Evolutionary conservation across 2,329 filamentous ascomycete species (phyloP), one percentile per base, ranked within the genome.

Genomic region (Colletotrichum coccodes): DNA sequence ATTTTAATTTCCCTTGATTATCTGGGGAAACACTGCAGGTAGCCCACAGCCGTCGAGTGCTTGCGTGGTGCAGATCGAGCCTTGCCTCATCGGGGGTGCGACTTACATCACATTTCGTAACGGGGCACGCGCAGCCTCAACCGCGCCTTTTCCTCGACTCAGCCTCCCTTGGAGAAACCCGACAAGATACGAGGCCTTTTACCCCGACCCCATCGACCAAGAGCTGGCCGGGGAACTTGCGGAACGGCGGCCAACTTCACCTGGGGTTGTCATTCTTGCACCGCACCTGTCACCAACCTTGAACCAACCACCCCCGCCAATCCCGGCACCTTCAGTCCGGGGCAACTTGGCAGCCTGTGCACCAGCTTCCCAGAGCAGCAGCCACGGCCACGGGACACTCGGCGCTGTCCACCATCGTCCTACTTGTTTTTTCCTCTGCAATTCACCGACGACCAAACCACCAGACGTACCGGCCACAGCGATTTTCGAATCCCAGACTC

Each of bases 241-340:
- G 46, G 30, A 36, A 53, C 50, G 4, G 28, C 56, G 44, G 38
- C 21, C 53, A 38, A 28, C n/a, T 56, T 6, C 47, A 8, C 16
- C n/a, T n/a, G n/a, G 21, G 47, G 47, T n/a, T 30, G 28, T 12
- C 63, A 34, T n/a, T n/a, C 16, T 23, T 40, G 50, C 38, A 49
- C 28, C 56, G 40, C 57, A 21, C 61, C 61, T 60, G 46, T 47
- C 61, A 60, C 65, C 32, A 30, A 60, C 57, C 57, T 47, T 34
- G 56, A 52, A 30, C 58, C 64, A 67, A 61, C 64, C 53, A 44
- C 70, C 71, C 36, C 72, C 71, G 34, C 71, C 67, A 21, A 70
- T 66, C 60, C 72, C 72, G 44, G 72, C 72, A 60, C 64, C 59
- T 30, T 53, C 67, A 63, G 69, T 68, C 65, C 65, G 65, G 65